Conservation (phyloP, 306 rosid species). For the Sesbania bispinosa region DNA sequence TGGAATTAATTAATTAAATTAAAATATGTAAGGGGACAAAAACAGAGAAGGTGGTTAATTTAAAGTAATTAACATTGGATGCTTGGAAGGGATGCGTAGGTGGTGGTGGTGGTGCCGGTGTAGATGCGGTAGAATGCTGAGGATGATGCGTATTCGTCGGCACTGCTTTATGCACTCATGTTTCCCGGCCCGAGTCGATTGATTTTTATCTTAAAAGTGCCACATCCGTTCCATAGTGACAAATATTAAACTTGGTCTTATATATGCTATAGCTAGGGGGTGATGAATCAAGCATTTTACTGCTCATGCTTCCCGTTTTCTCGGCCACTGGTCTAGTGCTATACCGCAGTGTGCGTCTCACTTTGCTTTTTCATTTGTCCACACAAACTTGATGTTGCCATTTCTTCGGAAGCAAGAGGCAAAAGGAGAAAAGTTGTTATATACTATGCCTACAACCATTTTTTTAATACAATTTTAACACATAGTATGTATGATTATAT, state of each 20-base stretch:
- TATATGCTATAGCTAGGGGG: slow-evolving; percentile 19
- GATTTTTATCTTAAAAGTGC: slow-evolving; percentile 26
- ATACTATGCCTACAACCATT: neutral
- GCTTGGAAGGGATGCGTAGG: slow-evolving; percentile 19
- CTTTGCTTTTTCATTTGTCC: slow-evolving; percentile 5
- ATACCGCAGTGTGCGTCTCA: slow-evolving; percentile 20
- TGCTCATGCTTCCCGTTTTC: slow-evolving; percentile 50
- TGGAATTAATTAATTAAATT: neutral
- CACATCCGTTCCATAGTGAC: neutral
- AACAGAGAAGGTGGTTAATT: neutral
- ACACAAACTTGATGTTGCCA: slow-evolving; percentile 35
- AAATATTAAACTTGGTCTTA: slow-evolving; percentile 15
- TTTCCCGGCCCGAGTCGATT: slow-evolving; percentile 30
- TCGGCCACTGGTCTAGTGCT: slow-evolving; percentile 38
- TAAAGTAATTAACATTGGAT: slow-evolving; percentile 23
- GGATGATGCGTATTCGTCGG: slow-evolving; percentile 35
- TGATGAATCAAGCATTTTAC: slow-evolving; percentile 5
- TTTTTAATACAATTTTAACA: neutral
- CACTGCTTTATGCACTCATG: slow-evolving; percentile 45
- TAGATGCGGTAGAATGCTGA: slow-evolving; percentile 31
- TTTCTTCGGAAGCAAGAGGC: slow-evolving; percentile 28
- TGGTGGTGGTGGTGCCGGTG: slow-evolving; percentile 21
- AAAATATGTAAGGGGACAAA: neutral
- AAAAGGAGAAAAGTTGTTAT: neutral
- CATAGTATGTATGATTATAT: neutral